These are phyloP conservation scores for Fusarium haematococcum DNA, from an alignment of 2,329 filamentous ascomycete genomes.

Conservation along the genomic window DNA sequence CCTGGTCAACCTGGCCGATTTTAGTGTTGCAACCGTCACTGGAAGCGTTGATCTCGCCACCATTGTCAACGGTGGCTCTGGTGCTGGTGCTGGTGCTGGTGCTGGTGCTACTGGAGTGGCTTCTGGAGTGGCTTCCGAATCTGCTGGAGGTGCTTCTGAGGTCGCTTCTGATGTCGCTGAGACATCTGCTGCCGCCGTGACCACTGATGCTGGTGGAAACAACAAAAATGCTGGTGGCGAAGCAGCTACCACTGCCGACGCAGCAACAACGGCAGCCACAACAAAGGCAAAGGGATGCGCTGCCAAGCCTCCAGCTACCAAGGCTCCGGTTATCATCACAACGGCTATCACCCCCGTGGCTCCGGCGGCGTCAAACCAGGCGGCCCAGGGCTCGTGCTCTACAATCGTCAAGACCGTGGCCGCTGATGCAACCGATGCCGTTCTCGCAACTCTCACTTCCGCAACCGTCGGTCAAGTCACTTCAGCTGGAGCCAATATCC, in stretches of 20 bases:
- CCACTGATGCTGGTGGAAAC: background rate
- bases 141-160: background rate
- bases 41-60: constrained; percentile 23
- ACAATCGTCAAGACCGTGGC: background rate
- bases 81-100: background rate
- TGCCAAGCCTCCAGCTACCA: background rate
- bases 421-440: background rate
- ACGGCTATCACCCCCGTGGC: background rate
- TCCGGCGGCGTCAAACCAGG: background rate
- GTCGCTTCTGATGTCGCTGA: background rate
- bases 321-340: background rate
- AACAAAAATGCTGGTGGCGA: background rate
- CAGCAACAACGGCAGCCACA: background rate
- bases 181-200: background rate
- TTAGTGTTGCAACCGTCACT: constrained; percentile 26
- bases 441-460: background rate
- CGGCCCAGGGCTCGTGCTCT: background rate
- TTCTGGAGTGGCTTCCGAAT: background rate
- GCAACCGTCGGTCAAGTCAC: background rate
- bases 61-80: constrained; percentile 8
- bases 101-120: background rate
- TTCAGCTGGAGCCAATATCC: constrained; percentile 52
- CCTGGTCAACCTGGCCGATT: constrained; percentile 26
- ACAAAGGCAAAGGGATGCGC: background rate
- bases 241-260: background rate